Evolutionary conservation across 108 stramenopile species (phyloP).

Genomic region (Cylindrotheca closterium): DNA sequence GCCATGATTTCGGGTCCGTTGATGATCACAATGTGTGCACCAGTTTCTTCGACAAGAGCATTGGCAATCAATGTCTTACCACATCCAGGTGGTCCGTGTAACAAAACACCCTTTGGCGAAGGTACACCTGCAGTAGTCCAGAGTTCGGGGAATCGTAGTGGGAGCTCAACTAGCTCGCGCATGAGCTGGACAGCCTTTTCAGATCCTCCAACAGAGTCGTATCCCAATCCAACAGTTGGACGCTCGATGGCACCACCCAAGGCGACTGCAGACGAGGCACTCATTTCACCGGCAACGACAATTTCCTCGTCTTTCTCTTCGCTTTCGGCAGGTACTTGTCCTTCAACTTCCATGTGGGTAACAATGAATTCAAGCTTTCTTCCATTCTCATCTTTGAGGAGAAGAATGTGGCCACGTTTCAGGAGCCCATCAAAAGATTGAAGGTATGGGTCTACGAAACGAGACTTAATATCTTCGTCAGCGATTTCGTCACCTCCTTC

Average conservation of each 20-base stretch:
- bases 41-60: slow-evolving; percentile 95
- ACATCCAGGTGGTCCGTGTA: slow-evolving; percentile 97
- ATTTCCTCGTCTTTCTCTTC: slow-evolving; percentile 32
- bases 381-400: slow-evolving; percentile 59
- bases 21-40: slow-evolving; percentile 93
- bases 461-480: slow-evolving; percentile 64
- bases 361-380: slow-evolving; percentile 71
- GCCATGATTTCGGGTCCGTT: slow-evolving; percentile 99
- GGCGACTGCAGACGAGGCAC: slow-evolving; percentile 49
- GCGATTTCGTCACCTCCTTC: slow-evolving; percentile 76
- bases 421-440: slow-evolving; percentile 42
- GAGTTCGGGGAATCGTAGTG: slow-evolving; percentile 91
- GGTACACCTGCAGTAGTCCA: slow-evolving; percentile 95
- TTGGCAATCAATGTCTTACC: slow-evolving; percentile 97
- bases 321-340: slow-evolving; percentile 16
- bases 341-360: slow-evolving; percentile 51
- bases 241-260: slow-evolving; percentile 67
- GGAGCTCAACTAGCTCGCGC: slow-evolving; percentile 94
- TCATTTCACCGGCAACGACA: slow-evolving; percentile 59
- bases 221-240: slow-evolving; percentile 79
- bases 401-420: slow-evolving; percentile 62
- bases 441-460: slow-evolving; percentile 76
- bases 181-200: slow-evolving; percentile 88
- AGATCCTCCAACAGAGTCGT: slow-evolving; percentile 96
- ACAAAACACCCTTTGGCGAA: slow-evolving; percentile 94